Base-by-base conservation (phyloP, 768 basidiomycete genomes). In the Hortiboletus flavorubellus region DNA sequence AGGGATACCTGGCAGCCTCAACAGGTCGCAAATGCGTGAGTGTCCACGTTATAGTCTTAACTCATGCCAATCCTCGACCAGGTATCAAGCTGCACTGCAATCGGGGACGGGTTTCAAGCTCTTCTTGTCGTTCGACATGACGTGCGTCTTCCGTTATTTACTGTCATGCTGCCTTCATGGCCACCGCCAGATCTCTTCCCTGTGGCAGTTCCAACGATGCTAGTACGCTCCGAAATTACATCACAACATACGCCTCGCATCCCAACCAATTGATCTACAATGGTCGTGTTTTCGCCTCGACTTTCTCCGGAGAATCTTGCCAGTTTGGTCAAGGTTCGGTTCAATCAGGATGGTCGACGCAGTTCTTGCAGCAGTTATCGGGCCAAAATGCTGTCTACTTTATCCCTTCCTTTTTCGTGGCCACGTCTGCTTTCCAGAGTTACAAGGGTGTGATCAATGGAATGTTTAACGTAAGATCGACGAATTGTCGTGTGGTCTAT, bases 101-200 rank as follows among this genome's bases (percentile, higher is more conserved):
- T 77, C 77, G 26, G 78, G 75, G 16, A 73, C 80, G 10, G 73
- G 75, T 48, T 90, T 91, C 76, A 84, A 87, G 66, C 72, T 92
- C 47, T 91, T 90, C 71, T 63, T 91, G 55, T 89, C 86, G 14
- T 80, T 91, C 46, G 90, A 92, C 64, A 90, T 89, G 89, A 73
- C 83, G 84, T 87, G 62, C 61, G 77, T 78, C 23, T 46, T 26
- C 46, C 38, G 4, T 42, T 39, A 5, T 51, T 33, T 23, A 12
- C 44, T n/a, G 31, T 39, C 2, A 37, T 48, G 5, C 8, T 39
- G 35, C 46, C 26, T 38, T 48, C 29, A 59, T 44, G 43, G 45
- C 49, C 21, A 18, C 26, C 46, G 6, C 30, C 39, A 86, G 84
- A 5, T 79, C 79, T 4, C 68, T 86, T 45, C 79, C 84, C 6